A percentile compares a stretch with the other conserved stretches of the same genome.
phyloP scores from a whole-genome alignment of 306 rosid species.

The Malus domestica region ASM211411v1 NC_041790.1:5816501-5817000 shows the following conservation, averaged over 20 bases:
- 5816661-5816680: constrained; percentile 62
- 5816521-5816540: constrained; percentile 56
- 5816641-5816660: constrained; percentile 56
- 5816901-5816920: constrained; percentile 42
- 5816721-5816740: constrained; percentile 28
- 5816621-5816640: constrained; percentile 37
- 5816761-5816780: constrained; percentile 36
- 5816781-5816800: constrained; percentile 51
- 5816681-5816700: constrained; percentile 52
- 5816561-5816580: constrained; percentile 37
- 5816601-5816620: constrained; percentile 43
- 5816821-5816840: constrained; percentile 40
- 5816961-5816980: constrained; percentile 30
- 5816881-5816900: constrained; percentile 18
- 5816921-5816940: constrained; percentile 50
- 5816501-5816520: constrained; percentile 19
- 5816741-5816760: constrained; percentile 40
- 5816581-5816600: constrained; percentile 42
- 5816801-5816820: constrained; percentile 52
- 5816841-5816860: constrained; percentile 65
- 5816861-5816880: constrained; percentile 44
- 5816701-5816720: constrained; percentile 38
- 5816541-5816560: constrained; percentile 52
- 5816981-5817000: constrained; percentile 39
- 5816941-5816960: constrained; percentile 23